A percentile compares a stretch with the other conserved stretches of the same genome.
Conservation (phyloP, 2,329 filamentous ascomycete species). For the Nemania diffusa region DNA sequence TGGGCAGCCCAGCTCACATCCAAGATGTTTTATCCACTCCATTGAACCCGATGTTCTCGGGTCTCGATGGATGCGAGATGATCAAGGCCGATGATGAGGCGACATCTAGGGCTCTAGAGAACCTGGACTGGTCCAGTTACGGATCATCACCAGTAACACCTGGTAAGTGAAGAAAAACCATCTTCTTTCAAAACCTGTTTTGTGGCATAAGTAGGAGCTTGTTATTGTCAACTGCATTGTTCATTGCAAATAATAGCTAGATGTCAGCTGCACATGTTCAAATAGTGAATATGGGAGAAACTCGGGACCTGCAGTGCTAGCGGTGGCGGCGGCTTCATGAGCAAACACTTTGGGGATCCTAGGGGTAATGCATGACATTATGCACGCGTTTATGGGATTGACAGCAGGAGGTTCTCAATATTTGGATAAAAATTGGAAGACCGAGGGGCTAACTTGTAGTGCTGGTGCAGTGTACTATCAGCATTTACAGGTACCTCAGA, state of each 20-base stretch:
- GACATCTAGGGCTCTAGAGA: constrained; percentile 76
- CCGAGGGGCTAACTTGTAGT: constrained; percentile 40
- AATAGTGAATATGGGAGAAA: background rate
- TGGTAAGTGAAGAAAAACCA: constrained; percentile 68
- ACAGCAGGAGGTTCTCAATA: background rate
- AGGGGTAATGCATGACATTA: background rate
- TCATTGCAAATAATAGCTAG: background rate
- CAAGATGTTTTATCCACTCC: constrained; percentile 83
- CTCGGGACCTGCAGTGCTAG: background rate
- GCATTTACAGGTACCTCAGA: constrained; percentile 53
- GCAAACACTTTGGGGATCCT: background rate
- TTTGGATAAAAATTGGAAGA: background rate
- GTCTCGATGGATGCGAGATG: constrained; percentile 72
- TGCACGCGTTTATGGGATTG: background rate
- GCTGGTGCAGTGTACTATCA: constrained; percentile 47
- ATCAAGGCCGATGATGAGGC: constrained; percentile 78
- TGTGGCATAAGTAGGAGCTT: background rate
- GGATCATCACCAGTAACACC: constrained; percentile 89
- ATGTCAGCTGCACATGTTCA: background rate
- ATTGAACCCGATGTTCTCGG: constrained; percentile 80
- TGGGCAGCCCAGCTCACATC: constrained; percentile 83
- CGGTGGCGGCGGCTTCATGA: background rate
- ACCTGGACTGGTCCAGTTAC: constrained; percentile 79
- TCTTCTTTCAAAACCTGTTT: constrained; percentile 16
- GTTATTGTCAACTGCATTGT: background rate